Evolutionary conservation across 2,329 filamentous ascomycete genomes (phyloP), one percentile per base, ranked within the genome.

Genomic region (Colletotrichum sansevieriae): DNA sequence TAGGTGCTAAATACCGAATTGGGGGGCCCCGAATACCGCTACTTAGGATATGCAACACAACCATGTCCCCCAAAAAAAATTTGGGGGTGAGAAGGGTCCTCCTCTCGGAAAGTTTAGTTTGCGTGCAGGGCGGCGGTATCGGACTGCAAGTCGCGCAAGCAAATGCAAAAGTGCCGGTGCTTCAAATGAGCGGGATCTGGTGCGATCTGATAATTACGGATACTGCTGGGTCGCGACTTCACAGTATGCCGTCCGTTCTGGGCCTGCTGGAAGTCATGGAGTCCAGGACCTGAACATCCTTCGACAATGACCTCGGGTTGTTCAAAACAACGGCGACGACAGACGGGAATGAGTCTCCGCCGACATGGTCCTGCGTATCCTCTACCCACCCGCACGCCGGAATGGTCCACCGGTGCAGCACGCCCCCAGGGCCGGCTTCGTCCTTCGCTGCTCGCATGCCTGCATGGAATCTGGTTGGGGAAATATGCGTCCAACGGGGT

Each of bases 121-220:
- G 15, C 15, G 35, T 41, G 13, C 49, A n/a, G 25, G 33, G 35
- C 59, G 63, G 56, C 39, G 52, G 51, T 64, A 64, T 54, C 52
- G 52, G 65, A 56, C 25, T 22, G 18, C 18, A 18, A 18, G 18
- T 18, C 18, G 18, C 60, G 49, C 15, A 55, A 18, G 18, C n/a
- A 37, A n/a, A 37, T 2, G 51, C 51, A 7, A 13, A 25, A 25
- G 37, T 65, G 63, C 58, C 35, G 58, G 18, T 66, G 63, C 57
- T 65, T 65, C 57, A 62, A 5, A 47, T 47, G 63, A 13, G 25
- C 63, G 63, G 57, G 39, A 49, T 47, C 49, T 41, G 29, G 58
- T 66, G 64, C 47, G 41, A 63, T 66, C 49, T 56, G 35, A 18
- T n/a, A 56, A 44, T 57, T 46, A 67, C 54, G 43, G 61, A 57